Base-by-base conservation (phyloP, 2,329 filamentous ascomycete species). In the Penicillium expansum region DNA sequence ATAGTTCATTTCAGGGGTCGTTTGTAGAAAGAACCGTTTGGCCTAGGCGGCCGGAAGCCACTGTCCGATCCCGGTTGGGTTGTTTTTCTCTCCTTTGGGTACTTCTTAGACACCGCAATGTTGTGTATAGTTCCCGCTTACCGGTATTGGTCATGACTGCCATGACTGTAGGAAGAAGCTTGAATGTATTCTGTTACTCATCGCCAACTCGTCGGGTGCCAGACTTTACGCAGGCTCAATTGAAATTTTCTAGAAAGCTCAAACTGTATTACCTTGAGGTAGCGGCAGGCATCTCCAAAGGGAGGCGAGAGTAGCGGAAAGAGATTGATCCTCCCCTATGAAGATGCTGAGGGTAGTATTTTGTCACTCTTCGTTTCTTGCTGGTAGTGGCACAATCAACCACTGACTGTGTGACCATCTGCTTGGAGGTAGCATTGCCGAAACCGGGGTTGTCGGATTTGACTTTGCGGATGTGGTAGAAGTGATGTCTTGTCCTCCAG, bases 21-120 rank as follows among this genome's bases (percentile, higher is more conserved):
- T 66, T 66, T 65, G 64, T 57, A 53, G 35, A 13, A 55, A 45
- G 27, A 7, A 48, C 52, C 63, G 63, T 67, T 64, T 65, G 63
- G 48, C 20, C 44, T 54, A 33, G 42, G 24, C 16, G 45, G 54
- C 44, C 55, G 62, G 63, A 53, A 59, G 57, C 45, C 47, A 47
- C 57, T 57, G 62, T 59, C 39, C 53, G 38, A 56, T 58, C 55
- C 55, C 43, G 49, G 42, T 29, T 45, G 42, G 51, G 32, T 51
- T 60, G 48, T 50, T 51, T 30, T 5, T 20, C 43, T 38, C n/a
- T 30, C n/a, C 20, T 50, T 43, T 39, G 38, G 32, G 20, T 33
- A 41, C 43, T 63, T 24, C 22, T 50, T 41, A 22, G 43, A 52
- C 52, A 59, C 54, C 24, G 39, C 32, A 55, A 38, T 47, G 20